Evolutionary conservation across 768 basidiomycete genomes (phyloP).

Genomic region (Collybiopsis confluens): DNA sequence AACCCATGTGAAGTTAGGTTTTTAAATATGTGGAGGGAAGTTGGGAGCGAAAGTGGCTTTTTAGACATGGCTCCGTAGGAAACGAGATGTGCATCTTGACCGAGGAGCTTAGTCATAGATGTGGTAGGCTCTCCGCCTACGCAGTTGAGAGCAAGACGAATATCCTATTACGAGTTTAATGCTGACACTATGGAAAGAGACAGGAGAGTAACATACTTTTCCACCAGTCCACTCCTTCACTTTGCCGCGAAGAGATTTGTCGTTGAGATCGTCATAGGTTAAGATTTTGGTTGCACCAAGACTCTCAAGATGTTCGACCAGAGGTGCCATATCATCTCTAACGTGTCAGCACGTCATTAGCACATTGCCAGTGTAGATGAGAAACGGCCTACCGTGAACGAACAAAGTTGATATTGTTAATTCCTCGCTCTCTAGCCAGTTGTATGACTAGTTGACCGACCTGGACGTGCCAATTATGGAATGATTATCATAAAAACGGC

Average conservation of each 20-base stretch:
- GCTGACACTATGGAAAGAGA: background rate
- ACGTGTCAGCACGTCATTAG: background rate
- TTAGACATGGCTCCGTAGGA: slow-evolving; percentile 93
- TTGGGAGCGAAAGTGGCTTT: slow-evolving; percentile 70
- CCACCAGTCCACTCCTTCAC: slow-evolving; percentile 63
- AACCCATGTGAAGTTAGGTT: slow-evolving; percentile 74
- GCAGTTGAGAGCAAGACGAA: slow-evolving; percentile 47
- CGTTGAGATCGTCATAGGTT: slow-evolving; percentile 70
- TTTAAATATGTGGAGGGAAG: slow-evolving; percentile 81
- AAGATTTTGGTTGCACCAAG: slow-evolving; percentile 76
- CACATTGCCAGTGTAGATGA: background rate
- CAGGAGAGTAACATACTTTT: slow-evolving; percentile 37
- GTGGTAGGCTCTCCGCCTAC: slow-evolving; percentile 66
- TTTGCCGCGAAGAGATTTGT: slow-evolving; percentile 47
- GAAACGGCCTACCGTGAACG: slow-evolving; percentile 51
- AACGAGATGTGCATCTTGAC: slow-evolving; percentile 65
- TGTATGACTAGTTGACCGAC: slow-evolving; percentile 86
- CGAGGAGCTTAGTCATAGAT: slow-evolving; percentile 64
- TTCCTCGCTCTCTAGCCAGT: slow-evolving; percentile 64
- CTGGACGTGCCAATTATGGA: slow-evolving; percentile 25
- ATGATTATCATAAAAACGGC: background rate
- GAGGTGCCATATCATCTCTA: slow-evolving; percentile 49
- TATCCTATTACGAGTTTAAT: slow-evolving; percentile 23
- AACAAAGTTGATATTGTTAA: slow-evolving; percentile 81
- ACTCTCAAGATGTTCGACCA: slow-evolving; percentile 46